These are phyloP conservation scores for Solanum verrucosum DNA, from an alignment of 257 asterid species.

Conservation along the genomic window DNA sequence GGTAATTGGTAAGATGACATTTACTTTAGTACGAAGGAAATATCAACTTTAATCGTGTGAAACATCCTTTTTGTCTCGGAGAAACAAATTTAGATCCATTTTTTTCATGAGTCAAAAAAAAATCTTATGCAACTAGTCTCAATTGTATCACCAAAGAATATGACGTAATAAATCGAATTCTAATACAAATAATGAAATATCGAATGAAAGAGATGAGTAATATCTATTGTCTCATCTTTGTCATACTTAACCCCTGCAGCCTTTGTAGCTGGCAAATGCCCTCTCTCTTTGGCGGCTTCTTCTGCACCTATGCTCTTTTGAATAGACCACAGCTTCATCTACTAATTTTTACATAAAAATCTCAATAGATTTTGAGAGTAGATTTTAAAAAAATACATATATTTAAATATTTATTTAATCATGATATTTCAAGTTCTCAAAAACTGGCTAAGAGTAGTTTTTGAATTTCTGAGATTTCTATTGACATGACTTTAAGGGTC, in stretches of 20 bases:
- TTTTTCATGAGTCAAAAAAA: neutral
- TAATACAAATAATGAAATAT: too few relatives aligned
- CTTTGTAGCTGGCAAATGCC: constrained; percentile 9
- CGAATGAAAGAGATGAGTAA: neutral
- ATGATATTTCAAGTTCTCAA: too few relatives aligned
- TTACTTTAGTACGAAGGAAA: too few relatives aligned
- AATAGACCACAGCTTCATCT: neutral
- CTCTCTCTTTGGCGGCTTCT: neutral
- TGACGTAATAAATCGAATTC: accelerated
- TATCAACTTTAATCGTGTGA: neutral
- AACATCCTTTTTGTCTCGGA: too few relatives aligned
- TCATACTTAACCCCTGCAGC: neutral
- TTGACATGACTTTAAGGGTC: too few relatives aligned
- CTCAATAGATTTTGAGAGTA: neutral
- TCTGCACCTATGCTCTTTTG: neutral
- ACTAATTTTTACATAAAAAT: neutral
- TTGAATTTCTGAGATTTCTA: too few relatives aligned
- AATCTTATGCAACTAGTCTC: neutral
- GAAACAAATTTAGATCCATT: too few relatives aligned
- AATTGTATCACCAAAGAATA: too few relatives aligned
- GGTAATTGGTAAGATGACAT: too few relatives aligned
- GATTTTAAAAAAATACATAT: too few relatives aligned
- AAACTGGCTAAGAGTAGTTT: too few relatives aligned
- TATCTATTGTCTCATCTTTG: neutral
- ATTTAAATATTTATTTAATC: too few relatives aligned